These are phyloP conservation scores for Mortierella sp. DNA, from an alignment of 371 early-diverging fungal genomes.

Conservation along the genomic window DNA sequence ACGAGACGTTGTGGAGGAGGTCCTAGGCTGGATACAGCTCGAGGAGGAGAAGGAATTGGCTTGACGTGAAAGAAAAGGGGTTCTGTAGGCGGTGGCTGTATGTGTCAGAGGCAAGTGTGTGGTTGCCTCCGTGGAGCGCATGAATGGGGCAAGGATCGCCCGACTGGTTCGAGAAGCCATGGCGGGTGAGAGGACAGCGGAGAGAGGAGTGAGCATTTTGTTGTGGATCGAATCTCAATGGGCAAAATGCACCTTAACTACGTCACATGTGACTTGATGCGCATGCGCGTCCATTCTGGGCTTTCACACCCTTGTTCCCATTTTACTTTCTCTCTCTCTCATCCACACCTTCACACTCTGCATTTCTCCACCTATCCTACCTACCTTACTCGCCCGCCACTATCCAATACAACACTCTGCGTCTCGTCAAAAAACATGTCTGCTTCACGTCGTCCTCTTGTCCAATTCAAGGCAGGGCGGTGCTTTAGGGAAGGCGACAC, in stretches of 20 bases:
- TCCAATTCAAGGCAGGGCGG: slow-evolving; percentile 84
- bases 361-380: background rate
- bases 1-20: no score
- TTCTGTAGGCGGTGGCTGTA: background rate
- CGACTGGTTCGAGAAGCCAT: slow-evolving; percentile 1
- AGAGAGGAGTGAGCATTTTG: background rate
- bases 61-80: background rate
- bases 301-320: no score
- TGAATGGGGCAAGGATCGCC: slow-evolving; percentile 2
- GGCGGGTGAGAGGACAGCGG: background rate
- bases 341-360: background rate
- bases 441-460: slow-evolving; percentile 48
- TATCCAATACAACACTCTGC: background rate
- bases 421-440: slow-evolving; percentile 19
- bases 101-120: background rate
- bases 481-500: slow-evolving; percentile 74
- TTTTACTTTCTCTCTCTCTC: no score
- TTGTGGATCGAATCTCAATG: no score
- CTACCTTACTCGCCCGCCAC: no score
- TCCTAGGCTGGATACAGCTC: no score
- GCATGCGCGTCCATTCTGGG: no score
- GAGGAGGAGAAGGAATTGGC: background rate
- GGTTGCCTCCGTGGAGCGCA: background rate
- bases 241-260: no score
- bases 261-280: background rate